These are phyloP conservation scores for Cyberlindnera galapagoensis DNA, from an alignment of 805 yeast species.

Conservation along the genomic window DNA sequence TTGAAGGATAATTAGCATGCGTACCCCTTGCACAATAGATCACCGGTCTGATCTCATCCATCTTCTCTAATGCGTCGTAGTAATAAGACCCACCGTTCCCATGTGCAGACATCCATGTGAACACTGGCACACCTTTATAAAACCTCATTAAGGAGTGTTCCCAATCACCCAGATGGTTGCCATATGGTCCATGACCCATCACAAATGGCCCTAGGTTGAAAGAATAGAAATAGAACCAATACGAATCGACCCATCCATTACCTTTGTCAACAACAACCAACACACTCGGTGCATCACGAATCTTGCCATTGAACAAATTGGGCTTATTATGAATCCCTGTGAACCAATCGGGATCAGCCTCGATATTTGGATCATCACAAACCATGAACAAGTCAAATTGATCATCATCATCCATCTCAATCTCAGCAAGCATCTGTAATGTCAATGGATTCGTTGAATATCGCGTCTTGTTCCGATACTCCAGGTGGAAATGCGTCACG, in stretches of 20 bases:
- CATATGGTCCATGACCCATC: conserved; percentile 97
- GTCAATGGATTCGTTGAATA: conserved; percentile 28
- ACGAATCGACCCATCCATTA: conserved; percentile 91
- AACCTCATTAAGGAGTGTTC: conserved; percentile 89
- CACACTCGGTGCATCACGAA: conserved; percentile 72
- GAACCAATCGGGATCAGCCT: conserved; percentile 75
- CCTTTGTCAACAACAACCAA: conserved; percentile 87
- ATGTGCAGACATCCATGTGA: conserved; percentile 96
- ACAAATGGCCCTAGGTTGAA: conserved; percentile 95
- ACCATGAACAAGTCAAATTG: conserved; percentile 48
- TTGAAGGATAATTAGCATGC: conserved; percentile 94
- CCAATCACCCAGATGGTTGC: conserved; percentile 98
- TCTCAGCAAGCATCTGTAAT: conserved; percentile 22
- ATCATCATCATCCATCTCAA: conserved; percentile 22
- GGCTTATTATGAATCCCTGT: conserved; percentile 70
- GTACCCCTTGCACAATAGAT: conserved; percentile 92
- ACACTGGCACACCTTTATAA: conserved; percentile 69
- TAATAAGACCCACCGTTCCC: conserved; percentile 93
- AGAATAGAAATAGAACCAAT: conserved; percentile 93
- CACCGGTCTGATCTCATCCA: conserved; percentile 51
- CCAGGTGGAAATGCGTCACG: conserved; percentile 59
- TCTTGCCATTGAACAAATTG: conserved; percentile 60
- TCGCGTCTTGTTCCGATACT: conserved; percentile 42
- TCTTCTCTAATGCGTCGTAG: conserved; percentile 62
- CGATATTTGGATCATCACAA: conserved; percentile 59